Evolutionary conservation across 768 basidiomycete genomes (phyloP), one percentile per base, ranked within the genome.

Genomic region (Lentinula sp.): DNA sequence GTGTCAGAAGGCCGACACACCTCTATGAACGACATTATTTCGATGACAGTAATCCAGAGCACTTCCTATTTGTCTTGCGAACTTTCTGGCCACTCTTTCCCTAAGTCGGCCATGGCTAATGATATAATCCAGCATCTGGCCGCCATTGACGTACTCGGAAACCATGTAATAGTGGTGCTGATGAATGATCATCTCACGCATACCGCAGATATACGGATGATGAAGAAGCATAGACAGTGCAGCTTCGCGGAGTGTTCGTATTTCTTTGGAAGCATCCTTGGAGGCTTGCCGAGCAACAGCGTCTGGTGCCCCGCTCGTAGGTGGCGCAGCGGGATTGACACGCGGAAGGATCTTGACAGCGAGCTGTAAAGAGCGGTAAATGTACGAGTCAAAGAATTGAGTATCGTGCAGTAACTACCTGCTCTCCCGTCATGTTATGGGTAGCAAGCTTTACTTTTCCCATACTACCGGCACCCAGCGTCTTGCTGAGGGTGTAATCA

Each of bases 151-250:
- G 73, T 97, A 98, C 73, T 99, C 97, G 72, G 91, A 94, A 9
- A 98, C 93, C 94, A 99, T 98, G 80, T 98, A 99, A 77, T 98
- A 98, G 75, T 99, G 95, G 68, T 99, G 89, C 63, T 93, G 91
- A 76, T 98, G 96, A 28, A 95, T 80, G 71, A 98, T 93, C 90
- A 99, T 95, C 77, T 96, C 94, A 66, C 93, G 90, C 96, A 98
- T 99, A 60, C 97, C 97, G 72, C 96, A 98, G 71, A 99, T 93
- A 74, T 98, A 98, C 2, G 97, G 97, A 70, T 99, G 97, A 70
- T 98, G 94, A 35, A 99, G 86, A 50, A 99, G 85, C 81, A 98
- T 88, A 42, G 92, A 95, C 35, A 99, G 81, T 1, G 92, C 93
- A 0, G 96, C 97, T 77, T 99, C 97, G 36, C 97, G 89, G 64